These are phyloP conservation scores for Hypoxylon cercidicola DNA, from an alignment of 495 filamentous ascomycete species.

Conservation along the genomic window DNA sequence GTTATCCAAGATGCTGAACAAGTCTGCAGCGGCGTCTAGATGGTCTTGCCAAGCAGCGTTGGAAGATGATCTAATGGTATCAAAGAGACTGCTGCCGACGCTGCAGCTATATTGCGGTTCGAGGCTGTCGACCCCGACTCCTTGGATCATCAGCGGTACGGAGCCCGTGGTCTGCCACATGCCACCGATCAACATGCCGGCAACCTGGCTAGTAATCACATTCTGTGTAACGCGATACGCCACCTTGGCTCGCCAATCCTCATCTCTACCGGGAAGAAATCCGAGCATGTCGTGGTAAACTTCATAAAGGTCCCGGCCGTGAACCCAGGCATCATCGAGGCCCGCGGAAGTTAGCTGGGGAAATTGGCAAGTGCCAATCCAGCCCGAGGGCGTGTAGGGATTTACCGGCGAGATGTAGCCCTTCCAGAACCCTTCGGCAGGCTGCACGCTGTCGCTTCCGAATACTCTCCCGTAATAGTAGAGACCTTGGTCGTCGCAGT, in stretches of 20 bases:
- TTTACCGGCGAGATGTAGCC: constrained; percentile 65
- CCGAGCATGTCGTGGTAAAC: constrained; percentile 70
- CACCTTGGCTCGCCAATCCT: constrained; percentile 52
- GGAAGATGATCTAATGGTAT: constrained; percentile 57
- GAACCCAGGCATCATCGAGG: constrained; percentile 71
- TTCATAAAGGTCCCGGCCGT: constrained; percentile 70
- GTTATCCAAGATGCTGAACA: constrained; percentile 65
- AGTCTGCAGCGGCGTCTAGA: constrained; percentile 59
- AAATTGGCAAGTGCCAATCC: constrained; percentile 73
- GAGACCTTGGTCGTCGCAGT: constrained; percentile 69
- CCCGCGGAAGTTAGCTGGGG: constrained; percentile 74
- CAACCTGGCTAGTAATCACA: constrained; percentile 76
- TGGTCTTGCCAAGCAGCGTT: constrained; percentile 65
- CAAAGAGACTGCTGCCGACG: constrained; percentile 55
- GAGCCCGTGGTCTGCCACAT: constrained; percentile 59
- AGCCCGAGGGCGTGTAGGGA: constrained; percentile 67
- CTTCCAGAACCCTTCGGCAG: constrained; percentile 65
- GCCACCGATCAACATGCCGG: constrained; percentile 69
- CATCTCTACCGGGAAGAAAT: constrained; percentile 61
- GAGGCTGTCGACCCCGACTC: constrained; percentile 67
- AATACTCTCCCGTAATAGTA: constrained; percentile 68
- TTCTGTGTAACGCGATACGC: constrained; percentile 74
- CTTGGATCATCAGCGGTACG: constrained; percentile 60
- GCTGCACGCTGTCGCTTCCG: constrained; percentile 47
- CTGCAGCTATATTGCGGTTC: constrained; percentile 71